phyloP scores from a whole-genome alignment of 768 basidiomycete species.

The Boletus rubescentipes region DNA sequence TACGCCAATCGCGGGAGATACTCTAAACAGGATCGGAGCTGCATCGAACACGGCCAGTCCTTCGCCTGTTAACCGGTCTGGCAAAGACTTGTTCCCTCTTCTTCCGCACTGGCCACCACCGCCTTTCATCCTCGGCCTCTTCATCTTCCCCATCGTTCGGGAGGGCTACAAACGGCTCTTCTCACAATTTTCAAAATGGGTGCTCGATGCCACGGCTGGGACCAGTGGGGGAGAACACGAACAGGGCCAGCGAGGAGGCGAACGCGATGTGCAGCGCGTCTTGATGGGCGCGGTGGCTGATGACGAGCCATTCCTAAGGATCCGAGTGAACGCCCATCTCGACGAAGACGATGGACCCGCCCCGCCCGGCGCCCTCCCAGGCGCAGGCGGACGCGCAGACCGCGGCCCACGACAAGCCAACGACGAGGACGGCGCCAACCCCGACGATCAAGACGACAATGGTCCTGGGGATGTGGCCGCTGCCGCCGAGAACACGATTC shows the following conservation, averaged over 20 bases:
- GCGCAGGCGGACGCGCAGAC: conserved; percentile 7
- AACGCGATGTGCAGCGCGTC: conserved; percentile 20
- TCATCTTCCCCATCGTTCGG: conserved; percentile 50
- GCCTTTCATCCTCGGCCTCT: conserved; percentile 52
- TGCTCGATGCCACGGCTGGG: conserved; percentile 39
- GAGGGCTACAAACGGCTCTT: conserved; percentile 44
- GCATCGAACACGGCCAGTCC: not conserved
- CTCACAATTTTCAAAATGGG: conserved; percentile 40
- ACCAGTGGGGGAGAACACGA: conserved; percentile 1
- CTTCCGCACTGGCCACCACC: conserved; percentile 57
- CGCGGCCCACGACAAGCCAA: conserved; percentile 17
- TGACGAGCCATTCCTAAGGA: conserved; percentile 31
- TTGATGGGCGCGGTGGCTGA: conserved; percentile 26
- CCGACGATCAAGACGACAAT: conserved; percentile 9
- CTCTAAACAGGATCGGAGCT: not conserved
- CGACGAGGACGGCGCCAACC: conserved; percentile 1
- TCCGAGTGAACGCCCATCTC: conserved; percentile 34
- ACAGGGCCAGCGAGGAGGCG: conserved; percentile 18
- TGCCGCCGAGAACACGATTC: conserved; percentile 59
- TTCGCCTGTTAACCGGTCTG: not conserved
- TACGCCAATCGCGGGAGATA: conserved; percentile 17
- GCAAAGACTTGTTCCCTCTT: conserved; percentile 26
- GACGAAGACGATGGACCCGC: conserved; percentile 26
- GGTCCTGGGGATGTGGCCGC: conserved; percentile 37
- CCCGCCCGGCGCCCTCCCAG: conserved; percentile 14